These are phyloP conservation scores for Apiotrichum laibachii DNA, from an alignment of 1,284 basidiomycete genomes.

Conservation along the genomic window DNA sequence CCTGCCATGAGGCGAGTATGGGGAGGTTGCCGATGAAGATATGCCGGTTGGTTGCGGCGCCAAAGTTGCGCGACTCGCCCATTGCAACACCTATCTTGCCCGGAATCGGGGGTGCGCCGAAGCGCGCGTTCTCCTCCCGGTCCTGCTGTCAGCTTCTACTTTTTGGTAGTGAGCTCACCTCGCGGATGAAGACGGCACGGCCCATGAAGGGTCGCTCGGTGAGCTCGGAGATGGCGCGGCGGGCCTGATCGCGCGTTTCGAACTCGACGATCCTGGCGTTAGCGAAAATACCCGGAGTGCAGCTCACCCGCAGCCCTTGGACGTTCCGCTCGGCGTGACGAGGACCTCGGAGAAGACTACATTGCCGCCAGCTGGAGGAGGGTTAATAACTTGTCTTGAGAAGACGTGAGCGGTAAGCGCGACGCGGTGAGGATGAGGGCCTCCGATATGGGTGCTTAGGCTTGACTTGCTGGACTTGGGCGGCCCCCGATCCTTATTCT, in stretches of 20 bases:
- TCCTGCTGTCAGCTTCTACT: conserved; percentile 66
- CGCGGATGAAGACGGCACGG: conserved; percentile 90
- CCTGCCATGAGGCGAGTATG: conserved; percentile 96
- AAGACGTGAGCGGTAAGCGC: not conserved
- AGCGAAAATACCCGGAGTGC: not conserved
- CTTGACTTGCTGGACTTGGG: no score
- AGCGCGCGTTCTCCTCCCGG: conserved; percentile 90
- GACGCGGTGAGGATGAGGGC: not conserved
- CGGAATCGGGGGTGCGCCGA: conserved; percentile 86
- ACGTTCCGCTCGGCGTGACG: conserved; percentile 89
- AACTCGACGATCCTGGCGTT: conserved; percentile 82
- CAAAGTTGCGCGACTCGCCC: conserved; percentile 65
- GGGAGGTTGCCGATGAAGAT: conserved; percentile 92
- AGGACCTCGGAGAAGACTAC: conserved; percentile 99
- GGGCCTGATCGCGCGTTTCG: conserved; percentile 75
- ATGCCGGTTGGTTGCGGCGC: conserved; percentile 59
- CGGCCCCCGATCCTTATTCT: no score
- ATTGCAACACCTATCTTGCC: conserved; percentile 90
- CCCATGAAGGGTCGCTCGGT: conserved; percentile 85
- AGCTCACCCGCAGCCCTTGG: conserved; percentile 95
- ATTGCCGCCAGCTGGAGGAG: conserved; percentile 73
- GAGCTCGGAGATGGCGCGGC: conserved; percentile 78
- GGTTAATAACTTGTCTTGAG: conserved; percentile 6
- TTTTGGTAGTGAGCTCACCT: no score
- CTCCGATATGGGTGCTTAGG: no score